Conservation (phyloP, 139 green algal species). For the Chlamydomonas schloesseri region DNA sequence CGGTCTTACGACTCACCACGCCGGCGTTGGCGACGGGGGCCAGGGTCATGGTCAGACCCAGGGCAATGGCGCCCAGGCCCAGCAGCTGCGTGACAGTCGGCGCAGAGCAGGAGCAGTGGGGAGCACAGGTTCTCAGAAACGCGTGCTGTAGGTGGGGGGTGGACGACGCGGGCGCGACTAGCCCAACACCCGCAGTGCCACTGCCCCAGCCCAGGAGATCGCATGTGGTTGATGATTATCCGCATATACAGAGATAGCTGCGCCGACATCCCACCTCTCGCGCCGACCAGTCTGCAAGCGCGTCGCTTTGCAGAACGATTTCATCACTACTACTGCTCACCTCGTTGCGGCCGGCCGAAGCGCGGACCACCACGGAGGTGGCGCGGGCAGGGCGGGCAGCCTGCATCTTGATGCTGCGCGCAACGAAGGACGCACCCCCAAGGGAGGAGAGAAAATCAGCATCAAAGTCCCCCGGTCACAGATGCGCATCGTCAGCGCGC, state of each 20-base stretch:
- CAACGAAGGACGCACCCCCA: not conserved
- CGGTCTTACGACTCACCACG: constrained; percentile 52
- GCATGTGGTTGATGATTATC: too few species aligned
- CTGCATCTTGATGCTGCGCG: constrained; percentile 46
- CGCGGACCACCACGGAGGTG: constrained; percentile 38
- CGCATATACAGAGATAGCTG: too few species aligned
- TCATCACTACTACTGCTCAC: not conserved
- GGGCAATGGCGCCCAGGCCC: constrained; percentile 37
- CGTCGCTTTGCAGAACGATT: too few species aligned
- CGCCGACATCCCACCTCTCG: too few species aligned
- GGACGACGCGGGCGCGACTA: too few species aligned
- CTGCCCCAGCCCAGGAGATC: too few species aligned
- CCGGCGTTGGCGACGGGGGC: constrained; percentile 44
- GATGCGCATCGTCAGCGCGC: not conserved
- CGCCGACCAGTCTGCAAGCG: too few species aligned
- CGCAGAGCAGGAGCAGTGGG: too few species aligned
- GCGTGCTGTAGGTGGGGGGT: too few species aligned
- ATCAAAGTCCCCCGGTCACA: not conserved
- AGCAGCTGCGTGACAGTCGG: constrained; percentile 54
- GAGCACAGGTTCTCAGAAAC: too few species aligned
- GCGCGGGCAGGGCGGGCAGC: constrained; percentile 29
- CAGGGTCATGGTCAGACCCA: constrained; percentile 21
- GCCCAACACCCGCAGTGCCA: too few species aligned
- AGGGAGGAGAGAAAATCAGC: not conserved
- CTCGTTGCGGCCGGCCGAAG: constrained; percentile 36